Evolutionary conservation across 2,329 filamentous ascomycete genomes (phyloP), one percentile per base, ranked within the genome.

Genomic region (Volutella citrinella): DNA sequence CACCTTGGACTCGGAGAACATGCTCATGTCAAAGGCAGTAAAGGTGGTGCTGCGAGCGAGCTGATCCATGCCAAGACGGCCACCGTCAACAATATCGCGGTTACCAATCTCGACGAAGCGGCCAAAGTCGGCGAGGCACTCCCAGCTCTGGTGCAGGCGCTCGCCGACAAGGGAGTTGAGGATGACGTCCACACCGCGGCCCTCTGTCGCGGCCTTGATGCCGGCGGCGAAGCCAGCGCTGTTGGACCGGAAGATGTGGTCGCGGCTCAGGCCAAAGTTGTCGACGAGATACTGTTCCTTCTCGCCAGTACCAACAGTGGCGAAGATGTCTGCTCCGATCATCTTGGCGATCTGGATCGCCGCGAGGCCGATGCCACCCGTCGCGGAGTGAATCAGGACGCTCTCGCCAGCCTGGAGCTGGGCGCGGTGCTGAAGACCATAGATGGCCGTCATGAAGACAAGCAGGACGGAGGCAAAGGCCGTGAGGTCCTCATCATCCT

Each of bases 51-150:
- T n/a, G n/a, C n/a, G n/a, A n/a, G n/a, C n/a, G n/a, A n/a, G n/a
- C n/a, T n/a, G n/a, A n/a, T n/a, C n/a, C n/a, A n/a, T n/a, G n/a
- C 10, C 12, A 21, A 10, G 23, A 23, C 13, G 19, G 9, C 32
- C 32, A 34, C 20, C 22, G 18, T 34, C 32, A 15, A 34, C n/a
- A n/a, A n/a, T n/a, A n/a, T n/a, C n/a, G n/a, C n/a, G n/a, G n/a
- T n/a, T n/a, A n/a, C n/a, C n/a, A n/a, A n/a, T n/a, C n/a, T 34
- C 32, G 12, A 34, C 26, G 10, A 34, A 24, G 20, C 25, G 25
- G 10, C 32, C 32, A n/a, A 34, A 29, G 5, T 20, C 25, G 5
- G 32, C 32, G n/a, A 34, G 22, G 16, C 32, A 34, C 10, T 20
- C 12, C 32, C 32, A 34, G 10, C 19, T 29, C 5, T 24, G 21